Percentiles rank a stretch among this genome's conserved stretches.
phyloP scores from a whole-genome alignment of 805 yeast species.

The Wickerhamomyces bisporus region DNA sequence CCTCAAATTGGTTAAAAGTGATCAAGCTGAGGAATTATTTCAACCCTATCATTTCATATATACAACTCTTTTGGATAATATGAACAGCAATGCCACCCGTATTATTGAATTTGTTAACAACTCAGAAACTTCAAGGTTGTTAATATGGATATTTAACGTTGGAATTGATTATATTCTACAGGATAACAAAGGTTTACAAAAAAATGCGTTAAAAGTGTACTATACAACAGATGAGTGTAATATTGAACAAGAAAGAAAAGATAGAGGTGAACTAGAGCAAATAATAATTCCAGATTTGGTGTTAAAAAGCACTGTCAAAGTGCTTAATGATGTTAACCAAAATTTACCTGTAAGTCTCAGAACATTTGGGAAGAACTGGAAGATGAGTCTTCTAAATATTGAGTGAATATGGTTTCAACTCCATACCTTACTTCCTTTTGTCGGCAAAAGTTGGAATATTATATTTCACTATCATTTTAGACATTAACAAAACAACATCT shows the following conservation, averaged over 20 bases:
- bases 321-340: conserved; percentile 25
- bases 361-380: conserved; percentile 20
- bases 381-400: conserved; percentile 4
- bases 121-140: conserved; percentile 10
- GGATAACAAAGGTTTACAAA: conserved; percentile 6
- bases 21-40: conserved; percentile 24
- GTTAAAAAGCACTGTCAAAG: conserved; percentile 23
- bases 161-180: conserved; percentile 26
- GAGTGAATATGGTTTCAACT: neutral
- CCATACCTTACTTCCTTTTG: no score
- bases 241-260: conserved; percentile 24
- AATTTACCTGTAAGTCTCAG: conserved; percentile 29
- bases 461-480: no score
- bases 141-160: conserved; percentile 49
- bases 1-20: conserved; percentile 26
- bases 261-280: conserved; percentile 36
- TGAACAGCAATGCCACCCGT: conserved; percentile 38
- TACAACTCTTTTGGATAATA: conserved; percentile 35
- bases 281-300: conserved; percentile 30
- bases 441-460: no score
- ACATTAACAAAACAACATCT: no score
- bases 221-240: conserved; percentile 30
- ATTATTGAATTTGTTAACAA: conserved; percentile 26
- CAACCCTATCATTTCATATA: conserved; percentile 33
- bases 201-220: conserved; percentile 39